Evolutionary conservation across 2,329 filamentous ascomycete genomes (phyloP).

Genomic region (Helminthosporium solani): DNA sequence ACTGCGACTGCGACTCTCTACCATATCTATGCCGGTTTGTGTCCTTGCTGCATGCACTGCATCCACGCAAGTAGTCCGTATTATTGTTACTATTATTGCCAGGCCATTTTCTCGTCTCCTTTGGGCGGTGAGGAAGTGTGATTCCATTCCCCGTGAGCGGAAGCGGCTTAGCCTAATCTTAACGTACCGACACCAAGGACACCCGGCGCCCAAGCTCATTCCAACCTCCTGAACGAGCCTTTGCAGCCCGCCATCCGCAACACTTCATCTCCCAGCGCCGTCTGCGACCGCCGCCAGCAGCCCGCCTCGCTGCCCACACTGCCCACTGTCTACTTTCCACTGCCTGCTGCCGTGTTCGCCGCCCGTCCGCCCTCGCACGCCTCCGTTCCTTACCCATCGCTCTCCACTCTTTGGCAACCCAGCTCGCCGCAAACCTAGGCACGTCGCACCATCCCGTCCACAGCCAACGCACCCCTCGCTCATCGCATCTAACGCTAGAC

Average conservation of each 20-base stretch:
- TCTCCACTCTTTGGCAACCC: slow-evolving; percentile 23
- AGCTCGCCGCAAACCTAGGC: slow-evolving; percentile 25
- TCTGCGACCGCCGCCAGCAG: slow-evolving; percentile 22
- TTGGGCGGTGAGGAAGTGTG: slow-evolving; percentile 1
- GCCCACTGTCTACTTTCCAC: too few relatives aligned
- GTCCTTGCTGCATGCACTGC: too few relatives aligned
- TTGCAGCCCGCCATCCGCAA: slow-evolving; percentile 21
- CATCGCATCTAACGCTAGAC: slow-evolving; percentile 20
- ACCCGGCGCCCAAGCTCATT: background rate
- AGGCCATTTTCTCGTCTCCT: background rate
- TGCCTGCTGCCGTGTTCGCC: too few relatives aligned
- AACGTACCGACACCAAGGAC: slow-evolving; percentile 1
- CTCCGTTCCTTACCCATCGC: slow-evolving; percentile 36
- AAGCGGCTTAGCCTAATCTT: slow-evolving; percentile 1
- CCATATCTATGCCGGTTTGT: too few relatives aligned
- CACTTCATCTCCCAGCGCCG: slow-evolving; percentile 26
- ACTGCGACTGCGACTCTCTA: background rate
- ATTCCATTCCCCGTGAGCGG: background rate
- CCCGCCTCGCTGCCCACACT: too few relatives aligned
- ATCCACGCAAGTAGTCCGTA: too few relatives aligned
- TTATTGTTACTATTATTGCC: background rate
- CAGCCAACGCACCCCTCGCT: slow-evolving; percentile 24
- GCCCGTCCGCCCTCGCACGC: slow-evolving; percentile 27
- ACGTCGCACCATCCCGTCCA: slow-evolving; percentile 33
- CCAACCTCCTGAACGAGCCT: slow-evolving; percentile 12